Percentiles rank a stretch among this genome's conserved stretches.
phyloP scores from a whole-genome alignment of 108 stramenopile species.

The Licmophora abbreviata region DNA sequence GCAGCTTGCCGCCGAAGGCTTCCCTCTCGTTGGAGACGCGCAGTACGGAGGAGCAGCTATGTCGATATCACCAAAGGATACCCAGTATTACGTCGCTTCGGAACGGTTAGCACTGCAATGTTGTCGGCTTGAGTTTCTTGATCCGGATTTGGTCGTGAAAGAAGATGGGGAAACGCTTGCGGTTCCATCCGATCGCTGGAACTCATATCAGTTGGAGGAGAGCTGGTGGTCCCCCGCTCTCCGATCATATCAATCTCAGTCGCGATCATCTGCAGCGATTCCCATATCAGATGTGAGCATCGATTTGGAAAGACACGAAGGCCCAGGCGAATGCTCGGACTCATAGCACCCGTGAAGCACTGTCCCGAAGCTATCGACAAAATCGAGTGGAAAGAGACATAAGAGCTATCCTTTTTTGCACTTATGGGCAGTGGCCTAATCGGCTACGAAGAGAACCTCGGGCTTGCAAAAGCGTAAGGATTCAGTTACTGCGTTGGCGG shows the following conservation, averaged over 20 bases:
- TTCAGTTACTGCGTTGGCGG: too few species aligned
- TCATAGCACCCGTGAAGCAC: too few species aligned
- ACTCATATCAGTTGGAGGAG: conserved; percentile 28
- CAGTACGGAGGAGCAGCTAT: conserved; percentile 67
- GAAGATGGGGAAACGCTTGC: conserved; percentile 3
- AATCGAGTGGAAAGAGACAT: too few species aligned
- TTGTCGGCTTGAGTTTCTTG: conserved; percentile 40
- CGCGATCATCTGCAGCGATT: too few species aligned
- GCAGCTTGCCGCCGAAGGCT: conserved; percentile 63
- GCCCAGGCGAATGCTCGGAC: too few species aligned
- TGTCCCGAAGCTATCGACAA: too few species aligned
- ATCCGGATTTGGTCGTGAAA: conserved; percentile 23
- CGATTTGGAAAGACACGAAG: too few species aligned
- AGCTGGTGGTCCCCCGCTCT: conserved; percentile 68
- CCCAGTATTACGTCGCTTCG: conserved; percentile 10
- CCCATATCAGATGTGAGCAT: too few species aligned
- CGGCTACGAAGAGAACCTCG: too few species aligned
- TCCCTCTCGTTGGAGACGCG: conserved; percentile 76
- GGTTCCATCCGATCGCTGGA: conserved; percentile 33
- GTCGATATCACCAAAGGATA: neutral
- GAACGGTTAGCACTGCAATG: conserved; percentile 73
- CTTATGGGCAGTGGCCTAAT: too few species aligned
- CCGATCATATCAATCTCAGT: conserved; percentile 25
- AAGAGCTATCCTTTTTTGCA: too few species aligned
- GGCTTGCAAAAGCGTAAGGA: too few species aligned